Base-by-base conservation (phyloP, 192 early-diverging fungal genomes). In the Linderina pennispora region DNA sequence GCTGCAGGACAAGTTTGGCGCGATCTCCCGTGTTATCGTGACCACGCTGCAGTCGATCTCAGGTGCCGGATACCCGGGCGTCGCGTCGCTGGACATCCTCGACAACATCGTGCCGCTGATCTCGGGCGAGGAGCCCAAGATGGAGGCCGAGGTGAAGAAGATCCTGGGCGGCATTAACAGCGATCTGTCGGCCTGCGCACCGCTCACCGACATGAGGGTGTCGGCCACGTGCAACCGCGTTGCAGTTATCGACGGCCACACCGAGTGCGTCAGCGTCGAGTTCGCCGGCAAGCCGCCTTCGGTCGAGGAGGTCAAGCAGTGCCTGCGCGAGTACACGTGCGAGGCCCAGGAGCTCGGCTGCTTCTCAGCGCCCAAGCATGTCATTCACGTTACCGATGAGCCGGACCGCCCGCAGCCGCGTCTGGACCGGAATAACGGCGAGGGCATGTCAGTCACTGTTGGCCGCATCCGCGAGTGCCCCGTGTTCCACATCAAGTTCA, bases 21-120 rank as follows among this genome's bases (percentile, higher is more conserved):
- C 92, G 17, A 37, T 95, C 28, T 72, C 65, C 33, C 77, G 79
- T 33, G 80, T 93, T 19, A 70, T 91, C 14, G 96, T 98, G 26
- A 80, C 80, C 15, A 98, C 93, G 16, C 82, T 93, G 75, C 96
- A 98, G 76, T 92, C 96, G 13, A 87, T 98, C 57, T 93, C 90
- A 13, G 96, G 96, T 26, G 93, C 96, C 0, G 96, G 96, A 21
- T 98, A 98, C 71, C 96, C 96, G 1, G 96, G 96, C 43, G 91
- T 98, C 0, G 74, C 90, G 4, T 90, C 87, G 35, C 75, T 98
- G 35, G 96, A 98, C 61, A 97, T 98, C 46, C 70, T 93, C 48
- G 96, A 94, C 64, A 98, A 98, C 63, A 75, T 98, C 20, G 88
- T 98, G 22, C 96, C 96, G 16, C 83, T 83, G 58, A 94, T 98